Conservation (phyloP, 805 yeast species). For the Wickerhamiella slavikovae region DNA sequence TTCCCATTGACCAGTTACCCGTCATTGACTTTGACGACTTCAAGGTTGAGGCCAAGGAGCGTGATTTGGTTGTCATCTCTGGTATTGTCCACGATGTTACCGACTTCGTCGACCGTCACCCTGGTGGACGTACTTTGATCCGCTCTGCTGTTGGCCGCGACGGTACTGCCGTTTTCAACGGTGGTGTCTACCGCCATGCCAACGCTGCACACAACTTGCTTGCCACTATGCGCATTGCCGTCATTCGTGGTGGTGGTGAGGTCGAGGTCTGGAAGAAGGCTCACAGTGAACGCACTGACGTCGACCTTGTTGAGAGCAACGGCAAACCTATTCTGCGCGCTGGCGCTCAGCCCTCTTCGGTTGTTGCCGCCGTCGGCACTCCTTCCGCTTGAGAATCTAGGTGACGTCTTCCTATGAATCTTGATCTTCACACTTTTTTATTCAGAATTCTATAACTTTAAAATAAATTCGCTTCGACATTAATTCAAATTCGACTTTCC, state of each 20-base stretch:
- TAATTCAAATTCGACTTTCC: too few relatives aligned
- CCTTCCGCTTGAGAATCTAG: constrained; percentile 10
- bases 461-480: too few relatives aligned
- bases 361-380: constrained; percentile 9
- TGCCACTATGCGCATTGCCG: constrained; percentile 88
- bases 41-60: constrained; percentile 26
- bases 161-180: constrained; percentile 84
- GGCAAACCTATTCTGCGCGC: constrained; percentile 38
- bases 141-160: constrained; percentile 75
- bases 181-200: constrained; percentile 84
- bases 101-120: constrained; percentile 79
- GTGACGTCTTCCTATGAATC: too few relatives aligned
- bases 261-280: constrained; percentile 66
- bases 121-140: constrained; percentile 74
- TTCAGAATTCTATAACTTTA: too few relatives aligned
- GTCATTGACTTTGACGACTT: constrained; percentile 36
- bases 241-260: constrained; percentile 59
- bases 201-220: constrained; percentile 81
- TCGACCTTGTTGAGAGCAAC: constrained; percentile 32
- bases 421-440: too few relatives aligned
- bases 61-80: constrained; percentile 60
- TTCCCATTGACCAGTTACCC: constrained; percentile 76
- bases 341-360: constrained; percentile 34
- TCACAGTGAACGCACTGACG: constrained; percentile 43
- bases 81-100: constrained; percentile 89